phyloP scores from a whole-genome alignment of 2,329 filamentous ascomycete genomes.

The Aspergillus texensis region DNA sequence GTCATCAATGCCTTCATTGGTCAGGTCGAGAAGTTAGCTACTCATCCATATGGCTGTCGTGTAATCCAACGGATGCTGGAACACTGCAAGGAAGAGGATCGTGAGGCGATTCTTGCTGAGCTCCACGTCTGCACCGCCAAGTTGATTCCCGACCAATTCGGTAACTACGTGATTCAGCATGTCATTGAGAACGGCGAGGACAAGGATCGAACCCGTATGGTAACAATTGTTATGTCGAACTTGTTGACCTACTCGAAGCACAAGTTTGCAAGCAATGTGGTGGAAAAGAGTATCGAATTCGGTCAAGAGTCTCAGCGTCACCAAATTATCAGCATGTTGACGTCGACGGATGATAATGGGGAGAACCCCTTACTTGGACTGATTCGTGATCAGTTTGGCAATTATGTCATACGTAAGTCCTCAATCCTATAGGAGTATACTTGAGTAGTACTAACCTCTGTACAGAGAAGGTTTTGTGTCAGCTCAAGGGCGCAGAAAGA shows the following conservation, averaged over 20 bases:
- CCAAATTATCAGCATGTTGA: conserved; percentile 68
- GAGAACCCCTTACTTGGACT: conserved; percentile 71
- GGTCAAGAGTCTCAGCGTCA: conserved; percentile 70
- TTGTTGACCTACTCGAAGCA: conserved; percentile 82
- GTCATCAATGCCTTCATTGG: conserved; percentile 79
- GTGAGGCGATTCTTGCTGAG: conserved; percentile 73
- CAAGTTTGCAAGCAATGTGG: conserved; percentile 96
- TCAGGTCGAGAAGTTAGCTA: conserved; percentile 72
- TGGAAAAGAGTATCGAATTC: conserved; percentile 84
- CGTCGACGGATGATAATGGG: conserved; percentile 63
- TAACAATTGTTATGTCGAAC: conserved; percentile 71
- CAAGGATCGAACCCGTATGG: conserved; percentile 72
- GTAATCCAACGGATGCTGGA: conserved; percentile 93
- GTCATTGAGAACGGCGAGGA: conserved; percentile 77
- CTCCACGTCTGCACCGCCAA: conserved; percentile 71
- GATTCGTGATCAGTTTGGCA: conserved; percentile 90
- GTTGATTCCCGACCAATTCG: conserved; percentile 84
- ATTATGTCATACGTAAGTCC: conserved; percentile 92
- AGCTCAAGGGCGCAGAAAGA: conserved; percentile 63
- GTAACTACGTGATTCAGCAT: conserved; percentile 96
- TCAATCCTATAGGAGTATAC: background rate
- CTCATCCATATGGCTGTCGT: conserved; percentile 84
- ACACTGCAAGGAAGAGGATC: conserved; percentile 72
- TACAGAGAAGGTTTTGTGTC: conserved; percentile 75
- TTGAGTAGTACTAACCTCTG: conserved; percentile 26